A percentile compares a stretch with the other conserved stretches of the same genome.
Conservation (phyloP, 805 yeast species). For the Candida maltosa region DNA sequence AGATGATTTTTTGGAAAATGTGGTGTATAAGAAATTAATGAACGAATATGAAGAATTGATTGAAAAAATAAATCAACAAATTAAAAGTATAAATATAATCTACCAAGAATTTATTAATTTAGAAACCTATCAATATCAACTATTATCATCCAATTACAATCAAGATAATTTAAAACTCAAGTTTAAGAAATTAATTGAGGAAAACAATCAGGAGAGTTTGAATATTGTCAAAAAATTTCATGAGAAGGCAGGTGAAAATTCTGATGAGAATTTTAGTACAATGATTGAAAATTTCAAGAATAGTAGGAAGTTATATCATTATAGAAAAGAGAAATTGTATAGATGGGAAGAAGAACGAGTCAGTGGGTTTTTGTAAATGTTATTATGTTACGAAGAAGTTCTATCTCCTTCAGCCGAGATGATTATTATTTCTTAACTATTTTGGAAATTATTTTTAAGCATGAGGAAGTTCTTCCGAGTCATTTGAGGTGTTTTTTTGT, state of each 20-base stretch:
- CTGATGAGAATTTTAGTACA: constrained; percentile 13
- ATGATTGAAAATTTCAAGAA: constrained; percentile 19
- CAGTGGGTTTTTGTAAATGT: constrained; percentile 29
- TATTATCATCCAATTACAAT: constrained; percentile 35
- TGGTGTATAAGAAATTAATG: constrained; percentile 10
- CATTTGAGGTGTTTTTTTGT: too few relatives aligned
- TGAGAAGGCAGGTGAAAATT: constrained; percentile 11
- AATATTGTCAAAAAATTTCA: constrained; percentile 11
- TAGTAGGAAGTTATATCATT: constrained; percentile 28
- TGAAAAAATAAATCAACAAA: constrained; percentile 19
- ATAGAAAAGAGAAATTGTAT: constrained; percentile 33
- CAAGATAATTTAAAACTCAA: constrained; percentile 25
- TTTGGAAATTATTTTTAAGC: too few relatives aligned
- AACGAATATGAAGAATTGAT: constrained; percentile 18
- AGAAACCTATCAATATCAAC: constrained; percentile 37
- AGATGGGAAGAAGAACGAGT: constrained; percentile 45
- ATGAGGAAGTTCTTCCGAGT: too few relatives aligned
- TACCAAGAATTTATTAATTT: constrained; percentile 31
- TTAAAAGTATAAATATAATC: constrained; percentile 18
- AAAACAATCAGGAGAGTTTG: constrained; percentile 18
- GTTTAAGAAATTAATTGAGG: constrained; percentile 21
- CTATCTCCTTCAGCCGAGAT: too few relatives aligned
- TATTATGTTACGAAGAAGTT: too few relatives aligned
- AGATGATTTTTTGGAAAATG: too few relatives aligned
- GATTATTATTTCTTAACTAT: too few relatives aligned